Percentiles rank a stretch among this genome's conserved stretches.
Conservation (phyloP, 306 rosid genomes). For the Quercus aquifolioides region DNA sequence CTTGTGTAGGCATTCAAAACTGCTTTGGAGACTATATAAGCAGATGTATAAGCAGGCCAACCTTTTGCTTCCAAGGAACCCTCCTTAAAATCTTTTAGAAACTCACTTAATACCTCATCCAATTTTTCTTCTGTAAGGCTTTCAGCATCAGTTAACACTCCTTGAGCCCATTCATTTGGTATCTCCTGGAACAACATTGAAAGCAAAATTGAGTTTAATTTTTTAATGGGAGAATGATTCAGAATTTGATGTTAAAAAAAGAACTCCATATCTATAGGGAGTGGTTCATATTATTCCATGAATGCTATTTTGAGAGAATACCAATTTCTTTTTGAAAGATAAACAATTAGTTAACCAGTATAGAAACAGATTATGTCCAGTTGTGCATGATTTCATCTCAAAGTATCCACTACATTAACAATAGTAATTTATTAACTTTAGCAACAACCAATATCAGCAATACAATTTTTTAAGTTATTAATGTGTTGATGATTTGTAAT, state of each 20-base stretch:
- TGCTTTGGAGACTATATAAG: constrained; percentile 13
- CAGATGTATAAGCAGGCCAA: constrained; percentile 4
- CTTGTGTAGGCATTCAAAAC: constrained; percentile 21
- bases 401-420: no score
- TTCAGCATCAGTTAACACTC: constrained; percentile 1
- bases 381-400: no score
- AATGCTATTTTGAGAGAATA: no score
- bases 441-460: no score
- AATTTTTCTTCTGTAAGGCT: constrained; percentile 18
- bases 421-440: no score
- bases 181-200: neutral
- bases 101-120: constrained; percentile 2
- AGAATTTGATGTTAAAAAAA: neutral
- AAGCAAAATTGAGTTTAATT: neutral
- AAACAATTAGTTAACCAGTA: no score
- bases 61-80: neutral
- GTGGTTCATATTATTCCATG: no score
- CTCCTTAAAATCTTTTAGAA: constrained; percentile 13
- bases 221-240: neutral
- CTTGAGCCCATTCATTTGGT: constrained; percentile 2
- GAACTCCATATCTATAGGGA: neutral
- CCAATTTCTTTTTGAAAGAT: no score
- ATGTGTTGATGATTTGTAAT: no score
- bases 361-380: no score
- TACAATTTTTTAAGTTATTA: no score